Conservation (phyloP, 83 land plant genomes). For the Diphasiastrum complanatum region DNA sequence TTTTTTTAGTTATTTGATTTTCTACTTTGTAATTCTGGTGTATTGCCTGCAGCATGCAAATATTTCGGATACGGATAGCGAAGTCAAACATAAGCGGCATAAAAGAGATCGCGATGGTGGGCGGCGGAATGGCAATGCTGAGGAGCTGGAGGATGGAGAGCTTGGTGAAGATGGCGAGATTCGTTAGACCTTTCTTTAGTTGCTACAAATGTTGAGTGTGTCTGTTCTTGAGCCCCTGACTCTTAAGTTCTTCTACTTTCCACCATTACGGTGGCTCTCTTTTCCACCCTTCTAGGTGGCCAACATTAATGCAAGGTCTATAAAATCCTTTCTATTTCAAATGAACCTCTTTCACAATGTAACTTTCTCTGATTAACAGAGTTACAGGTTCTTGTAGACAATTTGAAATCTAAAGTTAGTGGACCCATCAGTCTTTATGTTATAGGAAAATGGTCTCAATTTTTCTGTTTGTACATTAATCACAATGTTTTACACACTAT, state of each 20-base stretch:
- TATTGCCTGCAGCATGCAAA: conserved; percentile 56
- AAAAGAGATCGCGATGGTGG: conserved; percentile 69
- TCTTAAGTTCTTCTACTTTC: conserved; percentile 8
- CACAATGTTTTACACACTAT: too few species aligned
- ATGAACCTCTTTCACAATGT: too few species aligned
- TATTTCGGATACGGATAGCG: conserved; percentile 76
- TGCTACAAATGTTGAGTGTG: conserved; percentile 18
- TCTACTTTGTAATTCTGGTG: neutral
- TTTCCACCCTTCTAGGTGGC: too few species aligned
- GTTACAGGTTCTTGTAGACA: too few species aligned
- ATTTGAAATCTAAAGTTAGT: too few species aligned
- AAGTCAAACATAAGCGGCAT: conserved; percentile 70
- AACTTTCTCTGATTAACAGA: too few species aligned
- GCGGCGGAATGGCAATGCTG: conserved; percentile 51
- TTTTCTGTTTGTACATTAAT: too few species aligned
- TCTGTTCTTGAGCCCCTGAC: conserved; percentile 26
- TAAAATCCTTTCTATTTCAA: too few species aligned
- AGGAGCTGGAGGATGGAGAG: conserved; percentile 98
- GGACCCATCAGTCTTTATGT: too few species aligned
- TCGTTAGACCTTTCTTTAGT: conserved; percentile 33
- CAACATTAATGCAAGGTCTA: too few species aligned
- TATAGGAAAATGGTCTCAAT: too few species aligned
- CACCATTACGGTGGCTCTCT: neutral
- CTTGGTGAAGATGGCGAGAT: conserved; percentile 96
- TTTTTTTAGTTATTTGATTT: neutral